Conservation (phyloP, 805 yeast genomes). For the Suhomyces faveliae region DNA sequence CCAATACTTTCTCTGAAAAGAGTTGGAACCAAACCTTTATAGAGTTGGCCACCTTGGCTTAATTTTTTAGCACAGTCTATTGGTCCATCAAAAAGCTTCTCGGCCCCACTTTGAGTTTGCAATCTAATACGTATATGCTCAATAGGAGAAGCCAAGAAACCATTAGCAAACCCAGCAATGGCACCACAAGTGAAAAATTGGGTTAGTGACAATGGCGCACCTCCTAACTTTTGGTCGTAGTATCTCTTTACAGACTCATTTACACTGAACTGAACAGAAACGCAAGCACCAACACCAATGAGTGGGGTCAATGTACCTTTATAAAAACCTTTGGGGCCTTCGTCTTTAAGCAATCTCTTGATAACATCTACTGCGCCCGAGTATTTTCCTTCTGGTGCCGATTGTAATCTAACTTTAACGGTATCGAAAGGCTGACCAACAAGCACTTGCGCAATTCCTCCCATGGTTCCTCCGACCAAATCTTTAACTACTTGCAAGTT, state of each 20-base stretch:
- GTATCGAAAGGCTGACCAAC: slow-evolving; percentile 97
- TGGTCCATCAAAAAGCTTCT: slow-evolving; percentile 66
- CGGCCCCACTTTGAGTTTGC: slow-evolving; percentile 73
- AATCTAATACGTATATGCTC: slow-evolving; percentile 93
- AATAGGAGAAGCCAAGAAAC: slow-evolving; percentile 87
- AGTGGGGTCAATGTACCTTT: slow-evolving; percentile 48
- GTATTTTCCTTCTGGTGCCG: slow-evolving; percentile 76
- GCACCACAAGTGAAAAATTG: slow-evolving; percentile 85
- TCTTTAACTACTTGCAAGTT: slow-evolving; percentile 63
- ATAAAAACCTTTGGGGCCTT: slow-evolving; percentile 42
- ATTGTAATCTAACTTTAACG: slow-evolving; percentile 88
- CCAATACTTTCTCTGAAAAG: slow-evolving; percentile 97
- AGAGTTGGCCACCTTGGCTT: slow-evolving; percentile 54
- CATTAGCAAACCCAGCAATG: slow-evolving; percentile 90
- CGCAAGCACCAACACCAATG: slow-evolving; percentile 86
- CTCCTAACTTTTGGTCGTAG: slow-evolving; percentile 50
- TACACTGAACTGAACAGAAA: slow-evolving; percentile 92
- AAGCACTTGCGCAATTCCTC: slow-evolving; percentile 93
- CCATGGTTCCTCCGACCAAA: slow-evolving; percentile 86
- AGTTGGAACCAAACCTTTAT: slow-evolving; percentile 83
- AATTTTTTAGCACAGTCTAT: slow-evolving; percentile 65
- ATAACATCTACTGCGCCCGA: slow-evolving; percentile 77
- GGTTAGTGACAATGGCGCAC: slow-evolving; percentile 46
- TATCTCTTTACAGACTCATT: slow-evolving; percentile 90
- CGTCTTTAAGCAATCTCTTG: slow-evolving; percentile 54